Evolutionary conservation across 1,139 yeast genomes (phyloP), one percentile per base, ranked within the genome.

Genomic region (Sugiyamaella pinicola): DNA sequence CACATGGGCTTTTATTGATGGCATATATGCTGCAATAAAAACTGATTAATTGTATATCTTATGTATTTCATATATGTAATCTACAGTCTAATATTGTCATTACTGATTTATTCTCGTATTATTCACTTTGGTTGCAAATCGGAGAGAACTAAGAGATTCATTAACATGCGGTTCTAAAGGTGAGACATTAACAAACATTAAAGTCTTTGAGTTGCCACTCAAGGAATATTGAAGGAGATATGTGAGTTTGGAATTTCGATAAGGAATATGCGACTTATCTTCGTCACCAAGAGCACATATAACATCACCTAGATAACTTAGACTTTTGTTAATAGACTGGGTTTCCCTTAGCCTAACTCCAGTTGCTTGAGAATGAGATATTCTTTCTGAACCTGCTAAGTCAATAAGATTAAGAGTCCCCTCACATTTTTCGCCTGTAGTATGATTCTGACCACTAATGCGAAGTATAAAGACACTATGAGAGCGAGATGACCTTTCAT

Each of bases 121-220:
- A 59, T 70, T 71, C 7, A 71, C 76, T 60, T 89, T 88, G 5
- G 90, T 81, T 0, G 98, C 99, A 75, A 93, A 93, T 51, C 98
- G 74, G 54, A 93, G 74, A 0, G 96, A 88, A 64, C 88, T 88
- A 22, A 91, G 64, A 0, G 96, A 85, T 66, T 93, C 99, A 59
- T 77, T 81, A 49, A 83, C 76, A 66, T 87, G 87, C 24, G 72
- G 72, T 19, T 68, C 69, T 47, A 79, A 70, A 3, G 96, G 91
- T 1, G 96, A 87, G 4, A 91, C 78, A 63, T 90, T 91, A 12
- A 90, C 97, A 75, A 93, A 86, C 97, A 93, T 90, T 55, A 93
- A 74, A 0, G 97, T 90, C 67, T 91, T 93, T 0, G 96, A 87
- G 54, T 82, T 79, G 0, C 96, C 97, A 1, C 88, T 84, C 40